Evolutionary conservation across 805 yeast species (phyloP), one percentile per base, ranked within the genome.

Genomic region (Candida oleophila): DNA sequence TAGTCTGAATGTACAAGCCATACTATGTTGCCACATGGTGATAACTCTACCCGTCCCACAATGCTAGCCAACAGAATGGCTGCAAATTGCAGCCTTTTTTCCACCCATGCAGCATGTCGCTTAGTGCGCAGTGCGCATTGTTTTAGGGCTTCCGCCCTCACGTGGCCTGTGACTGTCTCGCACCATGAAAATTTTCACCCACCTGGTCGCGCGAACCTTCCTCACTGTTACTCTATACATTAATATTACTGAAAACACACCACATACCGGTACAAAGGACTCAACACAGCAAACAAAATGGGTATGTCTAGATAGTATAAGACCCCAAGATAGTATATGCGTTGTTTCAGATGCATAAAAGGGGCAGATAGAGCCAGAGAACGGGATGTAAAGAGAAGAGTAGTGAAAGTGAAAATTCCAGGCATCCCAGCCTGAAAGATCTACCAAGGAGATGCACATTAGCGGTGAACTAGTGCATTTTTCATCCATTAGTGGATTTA

Each of bases 271-370:
- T 30, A 21, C 30, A 12, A 14, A 19, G 14, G 22, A 28, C 38
- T 38, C 37, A 34, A 30, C 19, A 33, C 45, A 42, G 39, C 45
- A 34, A 36, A 25, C 45, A 42, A 42, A 42, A 42, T 42, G 45
- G 45, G 45, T 42, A 42, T 34, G 45, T 42, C 21, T 22, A 35
- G 22, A 14, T 15, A 28, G 12, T 11, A 25, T 15, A 25, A 14
- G 18, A 28, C 18, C 42, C 5, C 11, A 11, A 25, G 11, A 11
- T 25, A 11, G 30, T 25, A 25, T 25, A 25, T n/a, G n/a, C 30
- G 30, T 25, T 25, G 30, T 7, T 11, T 25, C 30, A 5, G 11
- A 25, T 5, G 9, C 9, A 25, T 7, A 25, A 5, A 11, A 25
- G 11, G 30, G 30, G 30, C 5, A 7, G 11, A 25, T 25, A 25